Evolutionary conservation across 805 yeast genomes (phyloP), one percentile per base, ranked within the genome.

Genomic region (Candida boidinii): DNA sequence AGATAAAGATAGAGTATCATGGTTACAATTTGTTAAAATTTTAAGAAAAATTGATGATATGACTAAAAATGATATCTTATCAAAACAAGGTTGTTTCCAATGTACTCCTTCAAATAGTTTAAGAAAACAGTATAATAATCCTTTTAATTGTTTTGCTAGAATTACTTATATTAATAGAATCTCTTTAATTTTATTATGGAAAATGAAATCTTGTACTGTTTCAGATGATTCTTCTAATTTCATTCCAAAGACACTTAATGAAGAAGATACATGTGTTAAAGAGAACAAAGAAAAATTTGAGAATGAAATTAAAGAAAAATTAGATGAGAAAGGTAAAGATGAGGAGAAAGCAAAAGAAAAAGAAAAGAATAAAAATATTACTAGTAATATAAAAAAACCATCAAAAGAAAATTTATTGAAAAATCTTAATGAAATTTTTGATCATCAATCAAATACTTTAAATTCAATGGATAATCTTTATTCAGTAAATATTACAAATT

Each of bases 1-100:
- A 26, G 57, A 58, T 1, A 54, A 49, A 26, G 59, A 56, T 30
- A 53, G 53, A 30, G 58, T 56, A 2, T 51, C 58, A 4, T 56
- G 60, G 58, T 31, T 52, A 18, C 59, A 54, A 23, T 56, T 54
- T 15, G 35, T 54, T 26, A 53, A 46, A 31, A 44, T 48, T 26
- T 39, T 56, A 19, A 41, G 39, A 8, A 33, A 35, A 7, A 42
- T 54, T 5, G 37, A 54, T 25, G 42, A 43, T 11, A 34, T 54
- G 17, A 44, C 52, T 11, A 34, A 34, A 1, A 27, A 42, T 17
- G 51, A n/a, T n/a, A n/a, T n/a, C n/a, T n/a, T n/a, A n/a, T n/a
- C n/a, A n/a, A n/a, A n/a, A n/a, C n/a, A n/a, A n/a, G n/a, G n/a
- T n/a, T n/a, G 48, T 1, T 39, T 55, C 16, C 38, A 35, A 5